Evolutionary conservation across 2,329 filamentous ascomycete genomes (phyloP).

Genomic region (Dothiorella sarmentorum): DNA sequence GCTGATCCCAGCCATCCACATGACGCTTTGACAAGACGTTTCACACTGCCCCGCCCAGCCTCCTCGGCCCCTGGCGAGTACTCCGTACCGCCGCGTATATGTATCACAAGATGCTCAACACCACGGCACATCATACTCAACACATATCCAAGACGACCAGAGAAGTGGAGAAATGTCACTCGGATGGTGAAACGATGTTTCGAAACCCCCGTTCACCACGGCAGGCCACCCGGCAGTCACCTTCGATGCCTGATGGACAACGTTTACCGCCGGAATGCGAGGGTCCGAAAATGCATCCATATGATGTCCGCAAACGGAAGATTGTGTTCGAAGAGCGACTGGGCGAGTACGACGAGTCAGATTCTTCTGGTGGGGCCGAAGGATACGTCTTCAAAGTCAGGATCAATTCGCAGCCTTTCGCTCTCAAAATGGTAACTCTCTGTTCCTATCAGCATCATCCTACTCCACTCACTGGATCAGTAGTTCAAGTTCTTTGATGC

Average conservation of each 20-base stretch:
- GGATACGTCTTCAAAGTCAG: background rate
- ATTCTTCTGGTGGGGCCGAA: background rate
- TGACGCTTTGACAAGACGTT: background rate
- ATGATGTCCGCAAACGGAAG: background rate
- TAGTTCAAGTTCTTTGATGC: background rate
- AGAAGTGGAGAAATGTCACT: background rate
- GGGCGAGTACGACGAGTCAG: background rate
- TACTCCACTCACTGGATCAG: background rate
- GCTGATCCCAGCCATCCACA: background rate
- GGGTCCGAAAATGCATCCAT: background rate
- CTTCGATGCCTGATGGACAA: background rate
- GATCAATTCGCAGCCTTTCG: background rate
- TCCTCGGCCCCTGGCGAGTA: too few species aligned
- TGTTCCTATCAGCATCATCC: background rate
- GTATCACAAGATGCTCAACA: background rate
- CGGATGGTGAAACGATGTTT: background rate
- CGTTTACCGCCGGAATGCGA: background rate
- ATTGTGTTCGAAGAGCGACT: background rate
- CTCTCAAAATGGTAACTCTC: background rate
- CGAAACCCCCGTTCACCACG: background rate
- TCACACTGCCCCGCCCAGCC: background rate
- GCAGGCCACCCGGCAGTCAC: background rate
- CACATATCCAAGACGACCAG: background rate
- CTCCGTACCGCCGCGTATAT: background rate
- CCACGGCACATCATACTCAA: background rate